Conservation (phyloP, 176 grass and related monocot species). For the Coix lacrymajobi region DNA sequence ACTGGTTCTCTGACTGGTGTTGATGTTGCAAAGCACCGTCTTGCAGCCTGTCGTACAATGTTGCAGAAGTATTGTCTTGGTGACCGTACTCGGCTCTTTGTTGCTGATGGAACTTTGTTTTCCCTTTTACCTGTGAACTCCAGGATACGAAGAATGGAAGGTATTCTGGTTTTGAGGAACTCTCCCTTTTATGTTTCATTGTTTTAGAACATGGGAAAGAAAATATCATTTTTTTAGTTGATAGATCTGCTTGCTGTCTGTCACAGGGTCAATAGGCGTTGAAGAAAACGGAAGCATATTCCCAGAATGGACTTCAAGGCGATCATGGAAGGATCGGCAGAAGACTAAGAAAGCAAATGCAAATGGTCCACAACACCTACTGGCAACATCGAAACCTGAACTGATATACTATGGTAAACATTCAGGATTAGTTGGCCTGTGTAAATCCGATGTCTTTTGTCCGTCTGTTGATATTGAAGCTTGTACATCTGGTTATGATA, state of each 20-base stretch:
- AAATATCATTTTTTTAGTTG: not conserved
- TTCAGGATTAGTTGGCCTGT: slow-evolving; percentile 76
- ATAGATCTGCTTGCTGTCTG: slow-evolving; percentile 26
- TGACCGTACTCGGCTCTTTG: slow-evolving; percentile 72
- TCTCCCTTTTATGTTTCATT: slow-evolving; percentile 1
- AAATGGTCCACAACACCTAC: slow-evolving; percentile 28
- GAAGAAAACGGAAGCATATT: slow-evolving; percentile 44
- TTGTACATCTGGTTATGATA: slow-evolving; percentile 81
- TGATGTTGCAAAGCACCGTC: slow-evolving; percentile 78
- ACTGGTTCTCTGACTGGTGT: slow-evolving; percentile 89
- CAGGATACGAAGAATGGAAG: slow-evolving; percentile 15
- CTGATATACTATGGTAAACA: slow-evolving; percentile 92
- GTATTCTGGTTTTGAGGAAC: slow-evolving; percentile 19
- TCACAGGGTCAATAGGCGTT: slow-evolving; percentile 29
- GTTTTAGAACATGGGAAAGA: not conserved
- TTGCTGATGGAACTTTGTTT: slow-evolving; percentile 86
- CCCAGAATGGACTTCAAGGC: slow-evolving; percentile 65
- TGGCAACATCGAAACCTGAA: slow-evolving; percentile 59
- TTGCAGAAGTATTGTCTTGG: slow-evolving; percentile 88
- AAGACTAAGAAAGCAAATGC: slow-evolving; percentile 48
- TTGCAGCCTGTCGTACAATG: slow-evolving; percentile 91
- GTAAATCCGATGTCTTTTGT: slow-evolving; percentile 50
- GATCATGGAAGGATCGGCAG: slow-evolving; percentile 76
- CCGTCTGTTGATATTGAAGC: slow-evolving; percentile 36
- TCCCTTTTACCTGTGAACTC: slow-evolving; percentile 59